These are phyloP conservation scores for Emergomyces pasteurianus DNA, from an alignment of 2,329 filamentous ascomycete genomes.

Conservation along the genomic window DNA sequence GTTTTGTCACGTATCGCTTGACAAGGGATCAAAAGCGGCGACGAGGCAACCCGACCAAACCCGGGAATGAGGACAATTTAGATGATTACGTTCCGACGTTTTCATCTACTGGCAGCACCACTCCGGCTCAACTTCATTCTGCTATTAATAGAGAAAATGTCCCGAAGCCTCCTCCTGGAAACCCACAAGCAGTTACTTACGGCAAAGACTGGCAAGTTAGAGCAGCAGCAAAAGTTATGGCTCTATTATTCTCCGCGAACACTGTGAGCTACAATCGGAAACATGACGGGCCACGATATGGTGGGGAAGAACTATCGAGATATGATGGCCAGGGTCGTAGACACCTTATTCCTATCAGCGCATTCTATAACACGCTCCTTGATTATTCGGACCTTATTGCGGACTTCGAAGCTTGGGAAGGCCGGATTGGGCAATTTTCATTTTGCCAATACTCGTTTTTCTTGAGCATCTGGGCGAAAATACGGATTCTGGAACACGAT, in stretches of 20 bases:
- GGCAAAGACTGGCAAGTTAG: conserved; percentile 82
- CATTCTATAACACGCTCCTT: conserved; percentile 78
- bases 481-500: conserved; percentile 79
- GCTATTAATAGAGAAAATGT: conserved; percentile 46
- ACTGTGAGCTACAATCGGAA: conserved; percentile 34
- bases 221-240: conserved; percentile 67
- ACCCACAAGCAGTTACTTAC: conserved; percentile 47
- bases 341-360: conserved; percentile 63
- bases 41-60: conserved; percentile 47
- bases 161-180: conserved; percentile 36
- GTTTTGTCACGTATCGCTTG: conserved; percentile 72
- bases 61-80: conserved; percentile 32
- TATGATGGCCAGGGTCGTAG: conserved; percentile 40
- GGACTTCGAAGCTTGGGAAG: conserved; percentile 84
- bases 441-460: conserved; percentile 92
- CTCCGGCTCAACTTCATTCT: conserved; percentile 61
- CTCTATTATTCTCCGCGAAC: conserved; percentile 72
- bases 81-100: conserved; percentile 63
- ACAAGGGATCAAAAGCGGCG: conserved; percentile 58
- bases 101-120: conserved; percentile 49
- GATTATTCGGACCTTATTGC: conserved; percentile 76
- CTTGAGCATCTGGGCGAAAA: conserved; percentile 84
- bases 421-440: conserved; percentile 59
- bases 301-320: conserved; percentile 7
- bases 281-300: conserved; percentile 14